Conservation (phyloP, 176 grass and related monocot species). For the Triticum monococcum region DNA sequence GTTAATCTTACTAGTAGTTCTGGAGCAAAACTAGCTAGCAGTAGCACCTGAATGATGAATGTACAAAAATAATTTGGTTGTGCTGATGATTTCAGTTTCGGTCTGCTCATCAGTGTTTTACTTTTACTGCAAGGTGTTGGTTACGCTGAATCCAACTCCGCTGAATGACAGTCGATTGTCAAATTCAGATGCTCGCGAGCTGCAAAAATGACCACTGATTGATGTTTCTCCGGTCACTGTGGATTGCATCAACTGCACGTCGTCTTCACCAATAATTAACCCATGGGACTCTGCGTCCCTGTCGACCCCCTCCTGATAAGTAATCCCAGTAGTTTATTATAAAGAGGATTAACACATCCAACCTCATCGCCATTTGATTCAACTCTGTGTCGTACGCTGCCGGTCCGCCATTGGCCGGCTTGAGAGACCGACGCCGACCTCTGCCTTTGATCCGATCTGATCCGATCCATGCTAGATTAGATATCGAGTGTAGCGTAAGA, state of each 20-base stretch:
- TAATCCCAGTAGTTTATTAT: background rate
- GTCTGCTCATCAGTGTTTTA: background rate
- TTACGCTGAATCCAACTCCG: background rate
- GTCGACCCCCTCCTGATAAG: background rate
- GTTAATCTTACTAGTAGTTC: background rate
- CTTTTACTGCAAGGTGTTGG: background rate
- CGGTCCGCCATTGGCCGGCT: background rate
- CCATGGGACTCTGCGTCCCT: background rate
- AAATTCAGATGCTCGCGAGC: background rate
- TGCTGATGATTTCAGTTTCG: background rate
- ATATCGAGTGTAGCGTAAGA: too few relatives aligned
- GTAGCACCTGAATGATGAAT: background rate
- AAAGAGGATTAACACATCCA: background rate
- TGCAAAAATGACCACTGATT: background rate
- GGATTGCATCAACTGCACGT: background rate
- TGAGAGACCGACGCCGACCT: background rate
- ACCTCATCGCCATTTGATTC: background rate
- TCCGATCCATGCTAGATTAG: background rate
- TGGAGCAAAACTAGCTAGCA: background rate
- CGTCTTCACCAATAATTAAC: background rate
- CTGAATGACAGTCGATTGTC: background rate
- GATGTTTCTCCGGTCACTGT: background rate
- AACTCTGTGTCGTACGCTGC: background rate
- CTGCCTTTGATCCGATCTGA: background rate
- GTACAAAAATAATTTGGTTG: background rate